Conservation (phyloP, 257 asterid genomes). For the Salvia splendens region DNA sequence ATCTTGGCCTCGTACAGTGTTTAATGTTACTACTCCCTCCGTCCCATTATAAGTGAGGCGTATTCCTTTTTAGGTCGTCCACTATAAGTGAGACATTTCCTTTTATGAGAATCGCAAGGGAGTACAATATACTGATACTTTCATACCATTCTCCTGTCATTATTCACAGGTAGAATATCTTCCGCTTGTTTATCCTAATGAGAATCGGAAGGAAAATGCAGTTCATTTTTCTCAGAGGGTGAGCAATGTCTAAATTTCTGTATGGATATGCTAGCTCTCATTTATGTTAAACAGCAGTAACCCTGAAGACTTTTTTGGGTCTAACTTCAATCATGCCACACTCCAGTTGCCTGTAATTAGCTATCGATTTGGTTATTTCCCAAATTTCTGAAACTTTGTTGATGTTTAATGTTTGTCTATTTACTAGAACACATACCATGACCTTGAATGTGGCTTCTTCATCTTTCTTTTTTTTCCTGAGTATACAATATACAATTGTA, state of each 20-base stretch:
- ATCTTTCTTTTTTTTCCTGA: not conserved
- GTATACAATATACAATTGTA: not conserved
- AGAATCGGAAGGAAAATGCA: conserved; percentile 77
- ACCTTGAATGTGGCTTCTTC: not conserved
- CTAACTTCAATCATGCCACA: not conserved
- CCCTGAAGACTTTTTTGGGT: not conserved
- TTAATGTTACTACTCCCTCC: not conserved
- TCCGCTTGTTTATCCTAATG: conserved; percentile 75
- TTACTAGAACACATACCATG: not conserved
- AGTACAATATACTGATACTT: conserved; percentile 11
- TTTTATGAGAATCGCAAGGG: no score
- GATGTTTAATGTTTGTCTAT: not conserved
- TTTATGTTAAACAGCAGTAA: conserved; percentile 12
- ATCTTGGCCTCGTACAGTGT: not conserved
- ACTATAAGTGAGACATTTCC: no score
- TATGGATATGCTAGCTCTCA: conserved; percentile 16
- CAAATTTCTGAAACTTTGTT: not conserved
- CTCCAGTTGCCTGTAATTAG: not conserved
- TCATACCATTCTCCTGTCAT: conserved; percentile 16
- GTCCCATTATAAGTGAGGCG: no score
- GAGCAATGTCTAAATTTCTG: conserved; percentile 37
- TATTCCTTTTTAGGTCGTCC: no score
- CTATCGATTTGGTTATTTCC: not conserved
- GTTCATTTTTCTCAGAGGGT: conserved; percentile 72
- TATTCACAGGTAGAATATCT: conserved; percentile 82